Evolutionary conservation across 768 basidiomycete species (phyloP).

Genomic region (Suillus decipiens): DNA sequence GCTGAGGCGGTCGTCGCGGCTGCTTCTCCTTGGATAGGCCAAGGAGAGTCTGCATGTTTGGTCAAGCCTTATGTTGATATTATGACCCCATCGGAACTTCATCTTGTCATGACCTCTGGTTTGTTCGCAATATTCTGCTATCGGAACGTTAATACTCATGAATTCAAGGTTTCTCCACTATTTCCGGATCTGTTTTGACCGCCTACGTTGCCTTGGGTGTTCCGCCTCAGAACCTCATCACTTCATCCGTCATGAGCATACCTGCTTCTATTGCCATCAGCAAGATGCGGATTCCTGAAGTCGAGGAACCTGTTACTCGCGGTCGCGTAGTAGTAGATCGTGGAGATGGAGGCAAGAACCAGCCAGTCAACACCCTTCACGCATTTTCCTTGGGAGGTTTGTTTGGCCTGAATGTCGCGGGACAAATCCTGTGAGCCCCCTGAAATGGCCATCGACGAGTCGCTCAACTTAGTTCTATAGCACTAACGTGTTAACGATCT

Average conservation of each 20-base stretch:
- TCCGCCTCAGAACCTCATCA: conserved; percentile 77
- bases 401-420: conserved; percentile 85
- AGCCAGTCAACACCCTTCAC: conserved; percentile 79
- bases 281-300: conserved; percentile 84
- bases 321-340: conserved; percentile 81
- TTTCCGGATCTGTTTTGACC: conserved; percentile 85
- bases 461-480: conserved; percentile 36
- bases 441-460: conserved; percentile 5
- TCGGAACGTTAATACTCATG: conserved; percentile 10
- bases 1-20: conserved; percentile 93
- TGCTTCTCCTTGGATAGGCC: conserved; percentile 91
- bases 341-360: conserved; percentile 57
- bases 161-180: conserved; percentile 74
- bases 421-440: conserved; percentile 72
- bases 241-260: conserved; percentile 93
- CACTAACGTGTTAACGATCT: conserved; percentile 81
- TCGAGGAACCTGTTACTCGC: conserved; percentile 83
- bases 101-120: conserved; percentile 86
- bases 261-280: conserved; percentile 92
- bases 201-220: conserved; percentile 83
- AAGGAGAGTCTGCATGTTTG: conserved; percentile 86
- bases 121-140: conserved; percentile 15
- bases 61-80: conserved; percentile 81
- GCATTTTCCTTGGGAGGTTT: conserved; percentile 85
- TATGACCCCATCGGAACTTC: conserved; percentile 87